Evolutionary conservation across 2,329 filamentous ascomycete genomes (phyloP).

Genomic region (Aspergillus pseudoglaucus): DNA sequence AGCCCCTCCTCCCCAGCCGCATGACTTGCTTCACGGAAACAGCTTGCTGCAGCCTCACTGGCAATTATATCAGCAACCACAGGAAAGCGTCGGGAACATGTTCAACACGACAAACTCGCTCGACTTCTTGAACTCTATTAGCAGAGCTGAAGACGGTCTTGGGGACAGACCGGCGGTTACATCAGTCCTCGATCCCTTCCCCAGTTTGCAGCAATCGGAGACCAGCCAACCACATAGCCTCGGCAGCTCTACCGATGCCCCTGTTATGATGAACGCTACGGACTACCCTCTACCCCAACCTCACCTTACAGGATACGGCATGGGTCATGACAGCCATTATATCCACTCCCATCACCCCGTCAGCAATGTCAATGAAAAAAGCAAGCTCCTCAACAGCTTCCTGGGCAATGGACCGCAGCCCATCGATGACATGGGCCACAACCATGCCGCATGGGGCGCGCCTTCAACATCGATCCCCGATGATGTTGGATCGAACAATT

Average conservation of each 20-base stretch:
- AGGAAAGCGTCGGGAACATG: constrained; percentile 29
- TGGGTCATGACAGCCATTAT: constrained; percentile 29
- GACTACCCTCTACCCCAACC: constrained; percentile 29
- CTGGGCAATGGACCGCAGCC: constrained; percentile 25
- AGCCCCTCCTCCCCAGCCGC: constrained; percentile 16
- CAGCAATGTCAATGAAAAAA: constrained; percentile 26
- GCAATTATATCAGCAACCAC: constrained; percentile 29
- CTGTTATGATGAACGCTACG: constrained; percentile 30
- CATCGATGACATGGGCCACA: constrained; percentile 30
- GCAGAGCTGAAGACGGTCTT: constrained; percentile 27
- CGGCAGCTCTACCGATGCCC: constrained; percentile 20
- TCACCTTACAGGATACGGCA: constrained; percentile 21
- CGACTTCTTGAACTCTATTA: constrained; percentile 30
- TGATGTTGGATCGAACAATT: constrained; percentile 24
- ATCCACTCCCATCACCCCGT: constrained; percentile 23
- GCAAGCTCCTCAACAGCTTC: constrained; percentile 25
- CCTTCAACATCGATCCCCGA: constrained; percentile 24
- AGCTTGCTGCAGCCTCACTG: constrained; percentile 27
- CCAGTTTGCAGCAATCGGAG: constrained; percentile 24
- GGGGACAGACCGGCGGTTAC: constrained; percentile 29
- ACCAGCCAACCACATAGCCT: constrained; percentile 25
- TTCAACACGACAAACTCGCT: constrained; percentile 26
- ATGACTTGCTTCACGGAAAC: constrained; percentile 26
- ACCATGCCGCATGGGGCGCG: constrained; percentile 23
- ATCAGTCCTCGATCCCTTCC: constrained; percentile 31